Evolutionary conservation across 306 rosid genomes (phyloP), one percentile per base, ranked within the genome.

Genomic region (Fragaria vesca): DNA sequence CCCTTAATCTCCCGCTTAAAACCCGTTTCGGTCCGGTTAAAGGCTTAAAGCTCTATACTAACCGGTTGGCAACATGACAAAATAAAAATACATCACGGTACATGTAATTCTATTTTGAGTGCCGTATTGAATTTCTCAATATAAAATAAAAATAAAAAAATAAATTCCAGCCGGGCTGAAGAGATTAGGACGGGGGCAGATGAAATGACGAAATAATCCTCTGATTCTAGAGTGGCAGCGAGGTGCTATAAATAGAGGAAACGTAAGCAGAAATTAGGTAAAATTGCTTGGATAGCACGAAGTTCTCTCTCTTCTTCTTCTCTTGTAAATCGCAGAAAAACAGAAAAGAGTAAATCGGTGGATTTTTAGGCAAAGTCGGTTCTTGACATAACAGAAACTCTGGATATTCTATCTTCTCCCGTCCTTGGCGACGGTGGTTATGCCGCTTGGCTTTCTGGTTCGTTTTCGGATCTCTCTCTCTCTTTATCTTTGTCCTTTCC

Each of bases 371-470:
- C 54, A 15, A 50, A 81, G 38, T 26, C 78, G 75, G 72, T 73
- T 76, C 46, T 51, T 47, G 52, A 16, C 12, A 34, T 67, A 38
- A 60, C 71, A 61, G 91, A 76, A 80, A 80, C 93, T 95, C 96
- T 93, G 98, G 98, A 93, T 89, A 93, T 89, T 93, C 93, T 87
- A 83, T 88, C 90, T 80, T 85, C 76, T 87, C 89, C 96, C 95
- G 96, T 92, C 97, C 98, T 81, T 80, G 84, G 93, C 82, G 96
- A 87, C 97, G 99, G 97, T 90, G 89, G 87, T 87, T 89, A 84
- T 83, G 92, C 97, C 90, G 81, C 88, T 84, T 87, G 83, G 86
- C 84, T 85, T 80, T 87, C 90, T 88, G 97, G 97, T 93, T 21
- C 32, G 61, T 45, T 70, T 69, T 47, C 66, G 30, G 58, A 74